Evolutionary conservation across 2,329 filamentous ascomycete genomes (phyloP).

Genomic region (Aspergillus brunneoviolaceus): DNA sequence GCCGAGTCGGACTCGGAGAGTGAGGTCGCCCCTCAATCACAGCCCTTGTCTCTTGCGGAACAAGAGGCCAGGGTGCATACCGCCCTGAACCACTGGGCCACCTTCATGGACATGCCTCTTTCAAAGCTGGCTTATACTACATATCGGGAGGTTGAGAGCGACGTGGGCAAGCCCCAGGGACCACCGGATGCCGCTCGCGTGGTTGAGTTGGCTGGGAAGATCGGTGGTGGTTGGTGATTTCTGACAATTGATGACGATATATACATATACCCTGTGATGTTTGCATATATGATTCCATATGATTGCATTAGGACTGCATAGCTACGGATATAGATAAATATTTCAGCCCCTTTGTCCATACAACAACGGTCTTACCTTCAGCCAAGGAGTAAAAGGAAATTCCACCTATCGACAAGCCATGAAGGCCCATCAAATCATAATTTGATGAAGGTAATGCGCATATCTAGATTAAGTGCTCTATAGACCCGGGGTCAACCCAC

Average conservation of each 20-base stretch:
- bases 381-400: no score
- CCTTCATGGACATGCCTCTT: conserved; percentile 67
- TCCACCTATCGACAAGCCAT: no score
- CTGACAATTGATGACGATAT: conserved; percentile 19
- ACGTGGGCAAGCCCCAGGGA: conserved; percentile 74
- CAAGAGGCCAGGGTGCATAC: conserved; percentile 53
- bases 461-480: no score
- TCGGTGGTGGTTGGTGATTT: conserved; percentile 85
- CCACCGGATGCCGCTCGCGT: conserved; percentile 72
- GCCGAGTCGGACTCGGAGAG: conserved; percentile 57
- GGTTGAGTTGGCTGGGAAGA: conserved; percentile 82
- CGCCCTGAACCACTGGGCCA: conserved; percentile 73
- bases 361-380: no score
- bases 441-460: no score
- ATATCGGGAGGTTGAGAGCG: conserved; percentile 89
- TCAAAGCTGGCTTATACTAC: conserved; percentile 78
- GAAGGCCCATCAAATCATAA: no score
- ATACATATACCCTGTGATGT: conserved; percentile 22
- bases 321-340: conserved; percentile 13
- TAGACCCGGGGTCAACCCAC: background rate
- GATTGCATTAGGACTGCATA: conserved; percentile 1
- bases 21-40: conserved; percentile 30
- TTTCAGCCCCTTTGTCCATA: no score
- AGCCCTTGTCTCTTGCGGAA: conserved; percentile 25
- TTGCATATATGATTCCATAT: conserved; percentile 5